A percentile compares a stretch with the other conserved stretches of the same genome.
phyloP scores from a whole-genome alignment of 345 rosid genomes.

The Hibiscus trionum region DNA sequence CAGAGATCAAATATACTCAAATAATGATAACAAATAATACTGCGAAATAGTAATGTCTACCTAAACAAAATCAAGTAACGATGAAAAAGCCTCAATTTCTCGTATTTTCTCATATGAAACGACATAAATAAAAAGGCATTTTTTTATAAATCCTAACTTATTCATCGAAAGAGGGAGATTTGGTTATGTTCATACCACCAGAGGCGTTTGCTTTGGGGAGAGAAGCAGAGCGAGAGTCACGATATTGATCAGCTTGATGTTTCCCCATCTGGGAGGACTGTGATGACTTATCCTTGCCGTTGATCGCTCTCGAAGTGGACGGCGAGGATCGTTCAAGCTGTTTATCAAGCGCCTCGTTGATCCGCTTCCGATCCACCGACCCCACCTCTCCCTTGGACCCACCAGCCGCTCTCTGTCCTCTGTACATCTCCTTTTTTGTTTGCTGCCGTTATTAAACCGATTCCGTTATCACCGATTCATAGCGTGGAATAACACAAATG shows the following conservation, averaged over 20 bases:
- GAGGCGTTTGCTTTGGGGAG: conserved; percentile 53
- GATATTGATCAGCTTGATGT: conserved; percentile 45
- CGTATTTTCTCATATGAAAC: neutral
- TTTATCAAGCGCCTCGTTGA: conserved; percentile 64
- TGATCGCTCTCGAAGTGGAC: conserved; percentile 57
- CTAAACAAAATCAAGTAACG: neutral
- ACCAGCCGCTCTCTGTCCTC: conserved; percentile 46
- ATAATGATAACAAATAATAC: neutral
- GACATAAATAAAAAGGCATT: neutral
- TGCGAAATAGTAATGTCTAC: neutral
- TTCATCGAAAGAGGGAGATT: neutral
- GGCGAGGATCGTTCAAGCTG: conserved; percentile 75
- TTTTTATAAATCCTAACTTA: neutral
- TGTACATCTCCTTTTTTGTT: conserved; percentile 26
- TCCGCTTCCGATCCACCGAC: conserved; percentile 68
- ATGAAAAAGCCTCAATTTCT: neutral
- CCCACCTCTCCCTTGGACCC: conserved; percentile 57
- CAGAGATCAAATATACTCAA: neutral
- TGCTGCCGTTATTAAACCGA: neutral
- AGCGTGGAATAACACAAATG: conserved; percentile 10
- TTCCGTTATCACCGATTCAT: neutral
- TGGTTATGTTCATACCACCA: conserved; percentile 36
- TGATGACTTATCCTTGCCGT: conserved; percentile 58
- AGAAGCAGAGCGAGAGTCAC: conserved; percentile 45
- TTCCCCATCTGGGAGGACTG: conserved; percentile 43